Percentiles rank a stretch among this genome's conserved stretches.
Evolutionary conservation across 352 stramenopile genomes (phyloP).

Genomic region (Pythium rhizo-oryzae): DNA sequence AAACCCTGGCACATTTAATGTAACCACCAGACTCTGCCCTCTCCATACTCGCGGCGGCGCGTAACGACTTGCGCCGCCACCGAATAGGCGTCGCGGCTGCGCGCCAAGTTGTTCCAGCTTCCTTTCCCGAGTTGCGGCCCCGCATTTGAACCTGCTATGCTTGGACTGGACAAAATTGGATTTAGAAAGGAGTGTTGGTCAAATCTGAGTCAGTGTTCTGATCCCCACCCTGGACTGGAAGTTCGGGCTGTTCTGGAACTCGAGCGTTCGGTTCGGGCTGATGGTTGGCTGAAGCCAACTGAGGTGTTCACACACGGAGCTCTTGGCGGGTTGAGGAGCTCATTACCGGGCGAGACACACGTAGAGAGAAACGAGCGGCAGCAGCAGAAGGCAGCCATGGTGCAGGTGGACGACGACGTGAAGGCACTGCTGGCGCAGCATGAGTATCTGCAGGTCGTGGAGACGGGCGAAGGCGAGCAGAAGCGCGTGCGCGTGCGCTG

Average conservation of each 20-base stretch:
- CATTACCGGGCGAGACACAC: too few relatives aligned
- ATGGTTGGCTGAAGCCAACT: conserved; percentile 19
- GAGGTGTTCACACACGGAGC: neutral
- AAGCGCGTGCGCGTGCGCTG: conserved; percentile 70
- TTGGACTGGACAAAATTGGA: neutral
- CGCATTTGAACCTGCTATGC: neutral
- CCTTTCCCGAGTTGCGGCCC: too few relatives aligned
- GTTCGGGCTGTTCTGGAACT: conserved; percentile 3
- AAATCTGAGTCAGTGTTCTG: neutral
- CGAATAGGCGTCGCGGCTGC: too few relatives aligned
- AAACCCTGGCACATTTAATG: too few relatives aligned
- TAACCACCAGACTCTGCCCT: neutral
- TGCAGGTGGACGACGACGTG: conserved; percentile 40
- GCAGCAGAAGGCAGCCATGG: conserved; percentile 1
- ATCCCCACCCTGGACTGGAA: conserved; percentile 14
- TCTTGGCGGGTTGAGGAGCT: too few relatives aligned
- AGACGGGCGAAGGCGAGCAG: conserved; percentile 44
- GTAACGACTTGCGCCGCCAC: too few relatives aligned
- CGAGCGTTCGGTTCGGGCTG: neutral
- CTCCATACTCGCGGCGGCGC: too few relatives aligned
- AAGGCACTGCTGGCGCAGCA: conserved; percentile 49
- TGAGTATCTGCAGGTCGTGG: conserved; percentile 57
- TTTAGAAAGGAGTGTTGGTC: neutral
- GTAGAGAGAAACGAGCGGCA: too few relatives aligned
- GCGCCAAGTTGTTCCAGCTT: too few relatives aligned